Percentiles rank a stretch among this genome's conserved stretches.
These are phyloP conservation scores for Dryadomyces quercus-mongolicae DNA, from an alignment of 2,329 filamentous ascomycete genomes.

Conservation along the genomic window DNA sequence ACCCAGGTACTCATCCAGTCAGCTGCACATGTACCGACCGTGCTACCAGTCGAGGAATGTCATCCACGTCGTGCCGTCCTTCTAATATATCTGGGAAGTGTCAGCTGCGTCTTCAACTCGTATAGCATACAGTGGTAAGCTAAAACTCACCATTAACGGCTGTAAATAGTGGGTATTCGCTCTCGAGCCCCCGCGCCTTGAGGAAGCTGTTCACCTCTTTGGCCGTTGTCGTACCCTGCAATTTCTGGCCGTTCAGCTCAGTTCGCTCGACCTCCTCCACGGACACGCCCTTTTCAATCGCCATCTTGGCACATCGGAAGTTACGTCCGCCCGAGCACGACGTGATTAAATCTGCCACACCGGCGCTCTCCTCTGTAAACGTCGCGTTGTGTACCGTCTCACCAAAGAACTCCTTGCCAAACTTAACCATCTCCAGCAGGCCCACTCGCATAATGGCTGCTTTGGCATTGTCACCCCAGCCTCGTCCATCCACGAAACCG, in stretches of 20 bases:
- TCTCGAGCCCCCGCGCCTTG: constrained; percentile 62
- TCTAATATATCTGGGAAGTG: constrained; percentile 49
- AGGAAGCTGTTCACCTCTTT: constrained; percentile 85
- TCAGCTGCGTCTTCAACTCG: background rate
- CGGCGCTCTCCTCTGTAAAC: constrained; percentile 93
- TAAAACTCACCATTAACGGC: constrained; percentile 51
- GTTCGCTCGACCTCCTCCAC: constrained; percentile 80
- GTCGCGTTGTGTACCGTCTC: constrained; percentile 70
- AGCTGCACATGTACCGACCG: constrained; percentile 7
- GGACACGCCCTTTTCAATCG: constrained; percentile 63
- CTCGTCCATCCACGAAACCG: constrained; percentile 87
- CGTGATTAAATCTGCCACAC: constrained; percentile 91
- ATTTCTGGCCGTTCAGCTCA: constrained; percentile 91
- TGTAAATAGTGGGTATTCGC: constrained; percentile 85
- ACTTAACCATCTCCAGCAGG: constrained; percentile 90
- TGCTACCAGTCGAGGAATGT: constrained; percentile 60
- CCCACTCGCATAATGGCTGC: constrained; percentile 97
- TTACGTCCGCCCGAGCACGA: constrained; percentile 87
- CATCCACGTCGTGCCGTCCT: constrained; percentile 62
- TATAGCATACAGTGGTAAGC: background rate
- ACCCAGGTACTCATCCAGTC: background rate
- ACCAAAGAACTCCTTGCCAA: constrained; percentile 86
- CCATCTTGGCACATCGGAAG: constrained; percentile 84
- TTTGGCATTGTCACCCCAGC: constrained; percentile 98
- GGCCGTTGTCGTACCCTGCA: constrained; percentile 89